phyloP scores from a whole-genome alignment of 2,329 filamentous ascomycete genomes.

The Onygenales sp. region DNA sequence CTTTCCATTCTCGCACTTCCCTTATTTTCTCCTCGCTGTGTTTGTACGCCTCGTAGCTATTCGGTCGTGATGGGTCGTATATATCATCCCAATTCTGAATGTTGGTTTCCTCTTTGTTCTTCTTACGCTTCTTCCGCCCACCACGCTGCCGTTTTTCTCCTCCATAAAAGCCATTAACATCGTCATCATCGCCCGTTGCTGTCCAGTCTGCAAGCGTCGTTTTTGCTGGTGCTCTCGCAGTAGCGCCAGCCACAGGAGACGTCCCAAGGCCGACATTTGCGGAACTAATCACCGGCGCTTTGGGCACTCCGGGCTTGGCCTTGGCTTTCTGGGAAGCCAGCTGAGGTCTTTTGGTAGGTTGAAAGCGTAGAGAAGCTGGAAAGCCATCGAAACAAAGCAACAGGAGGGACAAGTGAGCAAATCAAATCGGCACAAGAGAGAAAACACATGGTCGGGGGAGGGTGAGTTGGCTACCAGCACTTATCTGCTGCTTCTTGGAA shows the following conservation, averaged over 20 bases:
- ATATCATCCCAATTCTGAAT: slow-evolving; percentile 78
- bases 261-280: slow-evolving; percentile 17
- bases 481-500: slow-evolving; percentile 56
- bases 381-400: slow-evolving; percentile 14
- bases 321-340: slow-evolving; percentile 51
- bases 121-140: slow-evolving; percentile 68
- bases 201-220: slow-evolving; percentile 74
- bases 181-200: slow-evolving; percentile 68
- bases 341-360: slow-evolving; percentile 73
- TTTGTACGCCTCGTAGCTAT: slow-evolving; percentile 75
- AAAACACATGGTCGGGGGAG: slow-evolving; percentile 21
- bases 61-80: slow-evolving; percentile 76
- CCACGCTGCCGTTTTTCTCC: slow-evolving; percentile 63
- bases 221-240: slow-evolving; percentile 45
- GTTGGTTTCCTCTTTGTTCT: slow-evolving; percentile 53
- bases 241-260: slow-evolving; percentile 17
- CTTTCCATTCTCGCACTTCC: slow-evolving; percentile 79
- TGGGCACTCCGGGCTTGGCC: slow-evolving; percentile 52
- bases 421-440: slow-evolving; percentile 19
- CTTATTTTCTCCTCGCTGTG: slow-evolving; percentile 72
- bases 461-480: slow-evolving; percentile 48
- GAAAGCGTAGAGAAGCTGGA: slow-evolving; percentile 65
- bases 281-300: slow-evolving; percentile 21
- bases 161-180: slow-evolving; percentile 56
- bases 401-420: slow-evolving; percentile 39